Conservation (phyloP, 805 yeast species). For the Teunomyces funiuensis region DNA sequence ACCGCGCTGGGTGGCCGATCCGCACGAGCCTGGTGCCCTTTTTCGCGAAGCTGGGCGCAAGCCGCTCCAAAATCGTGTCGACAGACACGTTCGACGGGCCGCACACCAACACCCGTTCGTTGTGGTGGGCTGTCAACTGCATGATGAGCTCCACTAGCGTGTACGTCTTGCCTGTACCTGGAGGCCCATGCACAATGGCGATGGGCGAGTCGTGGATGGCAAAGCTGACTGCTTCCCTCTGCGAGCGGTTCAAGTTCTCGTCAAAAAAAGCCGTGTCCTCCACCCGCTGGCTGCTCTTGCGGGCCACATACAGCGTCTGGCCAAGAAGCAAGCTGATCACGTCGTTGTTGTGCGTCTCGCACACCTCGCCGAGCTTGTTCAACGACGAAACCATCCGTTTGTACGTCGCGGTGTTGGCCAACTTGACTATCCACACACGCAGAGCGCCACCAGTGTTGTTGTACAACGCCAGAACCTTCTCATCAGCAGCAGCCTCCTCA, state of each 20-base stretch:
- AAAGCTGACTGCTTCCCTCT: conserved; percentile 67
- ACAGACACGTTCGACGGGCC: conserved; percentile 94
- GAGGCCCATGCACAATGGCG: conserved; percentile 73
- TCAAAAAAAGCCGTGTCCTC: conserved; percentile 38
- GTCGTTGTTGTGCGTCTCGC: conserved; percentile 27
- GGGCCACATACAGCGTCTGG: conserved; percentile 27
- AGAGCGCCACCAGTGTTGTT: conserved; percentile 39
- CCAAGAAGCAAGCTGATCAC: conserved; percentile 50
- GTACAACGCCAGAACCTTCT: conserved; percentile 44
- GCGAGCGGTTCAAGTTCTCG: conserved; percentile 61
- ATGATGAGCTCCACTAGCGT: conserved; percentile 80
- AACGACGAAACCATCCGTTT: conserved; percentile 78
- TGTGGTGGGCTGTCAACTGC: conserved; percentile 53
- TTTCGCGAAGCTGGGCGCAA: conserved; percentile 35
- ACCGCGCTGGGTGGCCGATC: conserved; percentile 91
- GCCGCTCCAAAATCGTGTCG: conserved; percentile 83
- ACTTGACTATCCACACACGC: conserved; percentile 66
- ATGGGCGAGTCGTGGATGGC: conserved; percentile 56
- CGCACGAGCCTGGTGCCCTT: conserved; percentile 58
- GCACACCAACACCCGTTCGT: conserved; percentile 71
- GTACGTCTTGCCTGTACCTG: conserved; percentile 82
- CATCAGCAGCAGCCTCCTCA: conserved; percentile 52
- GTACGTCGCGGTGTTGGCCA: conserved; percentile 68
- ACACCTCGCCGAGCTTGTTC: conserved; percentile 59
- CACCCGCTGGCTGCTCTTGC: background rate